Percentiles rank a stretch among this genome's conserved stretches.
phyloP scores from a whole-genome alignment of 768 basidiomycete genomes.

The Termitomyces sp. region DNA sequence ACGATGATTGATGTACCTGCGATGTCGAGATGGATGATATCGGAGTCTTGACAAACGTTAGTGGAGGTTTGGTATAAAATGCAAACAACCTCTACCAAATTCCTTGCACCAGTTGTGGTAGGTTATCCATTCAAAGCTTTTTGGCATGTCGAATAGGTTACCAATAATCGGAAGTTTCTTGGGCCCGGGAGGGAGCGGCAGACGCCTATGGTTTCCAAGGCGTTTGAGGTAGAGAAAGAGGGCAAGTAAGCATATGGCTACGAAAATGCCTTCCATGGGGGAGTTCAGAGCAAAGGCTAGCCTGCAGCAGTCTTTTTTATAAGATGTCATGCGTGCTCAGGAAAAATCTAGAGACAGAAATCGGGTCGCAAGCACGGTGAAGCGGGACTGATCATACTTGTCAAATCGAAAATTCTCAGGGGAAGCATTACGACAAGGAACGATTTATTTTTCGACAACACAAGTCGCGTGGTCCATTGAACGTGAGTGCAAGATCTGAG shows the following conservation, averaged over 20 bases:
- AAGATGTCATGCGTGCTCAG: too few relatives aligned
- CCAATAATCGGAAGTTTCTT: background rate
- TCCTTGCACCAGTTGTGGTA: background rate
- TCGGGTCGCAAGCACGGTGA: too few relatives aligned
- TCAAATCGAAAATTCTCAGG: too few relatives aligned
- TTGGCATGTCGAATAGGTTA: background rate
- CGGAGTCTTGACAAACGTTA: background rate
- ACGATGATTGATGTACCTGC: background rate
- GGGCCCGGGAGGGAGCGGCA: background rate
- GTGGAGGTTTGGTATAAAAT: background rate
- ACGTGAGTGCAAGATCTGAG: too few relatives aligned
- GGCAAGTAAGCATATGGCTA: background rate
- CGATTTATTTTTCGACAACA: too few relatives aligned
- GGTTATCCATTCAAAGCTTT: background rate
- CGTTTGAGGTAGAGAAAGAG: background rate
- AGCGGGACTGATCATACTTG: too few relatives aligned
- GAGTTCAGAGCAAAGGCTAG: too few relatives aligned
- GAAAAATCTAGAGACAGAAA: too few relatives aligned
- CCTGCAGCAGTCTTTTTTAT: too few relatives aligned
- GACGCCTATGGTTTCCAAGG: background rate
- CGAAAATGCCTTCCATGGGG: background rate
- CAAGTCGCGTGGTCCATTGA: too few relatives aligned
- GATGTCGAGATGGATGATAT: background rate
- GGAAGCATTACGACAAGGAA: too few relatives aligned
- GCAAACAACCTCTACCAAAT: background rate